A percentile compares a stretch with the other conserved stretches of the same genome.
These are phyloP conservation scores for Fusarium sp. DNA, from an alignment of 2,329 filamentous ascomycete species.

Conservation along the genomic window DNA sequence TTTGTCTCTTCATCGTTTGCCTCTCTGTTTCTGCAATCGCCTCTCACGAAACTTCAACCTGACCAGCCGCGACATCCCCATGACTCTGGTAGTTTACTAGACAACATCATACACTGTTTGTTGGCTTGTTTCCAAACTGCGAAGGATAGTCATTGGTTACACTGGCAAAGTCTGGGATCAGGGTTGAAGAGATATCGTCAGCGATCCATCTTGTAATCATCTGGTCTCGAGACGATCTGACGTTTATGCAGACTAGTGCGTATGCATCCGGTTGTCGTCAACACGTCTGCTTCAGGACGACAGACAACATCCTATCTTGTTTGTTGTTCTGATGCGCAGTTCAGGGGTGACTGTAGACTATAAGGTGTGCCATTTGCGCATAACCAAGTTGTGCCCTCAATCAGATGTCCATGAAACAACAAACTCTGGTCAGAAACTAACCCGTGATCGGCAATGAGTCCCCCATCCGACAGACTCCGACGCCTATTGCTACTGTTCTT, in stretches of 20 bases:
- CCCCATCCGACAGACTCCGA: background rate
- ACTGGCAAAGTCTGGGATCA: constrained; percentile 11
- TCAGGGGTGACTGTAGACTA: background rate
- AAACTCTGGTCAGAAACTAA: background rate
- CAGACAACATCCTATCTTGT: background rate
- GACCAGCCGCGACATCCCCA: background rate
- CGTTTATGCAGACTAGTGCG: background rate
- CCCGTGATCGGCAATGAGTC: background rate
- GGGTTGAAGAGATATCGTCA: constrained; percentile 6
- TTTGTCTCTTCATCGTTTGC: background rate
- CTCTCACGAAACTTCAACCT: background rate
- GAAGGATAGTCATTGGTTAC: background rate
- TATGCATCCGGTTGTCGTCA: background rate
- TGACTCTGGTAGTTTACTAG: background rate
- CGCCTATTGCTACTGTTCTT: background rate
- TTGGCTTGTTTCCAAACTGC: background rate
- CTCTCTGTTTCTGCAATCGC: background rate
- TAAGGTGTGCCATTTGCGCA: background rate
- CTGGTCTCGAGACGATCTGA: background rate
- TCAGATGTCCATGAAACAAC: background rate
- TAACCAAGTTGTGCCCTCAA: background rate
- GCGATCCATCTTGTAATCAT: constrained; percentile 8
- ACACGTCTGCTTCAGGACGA: background rate
- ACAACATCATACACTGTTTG: constrained; percentile 13
- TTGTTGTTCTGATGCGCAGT: background rate